These are phyloP conservation scores for Sanghuangporus baumii DNA, from an alignment of 1,284 basidiomycete species.

Conservation along the genomic window DNA sequence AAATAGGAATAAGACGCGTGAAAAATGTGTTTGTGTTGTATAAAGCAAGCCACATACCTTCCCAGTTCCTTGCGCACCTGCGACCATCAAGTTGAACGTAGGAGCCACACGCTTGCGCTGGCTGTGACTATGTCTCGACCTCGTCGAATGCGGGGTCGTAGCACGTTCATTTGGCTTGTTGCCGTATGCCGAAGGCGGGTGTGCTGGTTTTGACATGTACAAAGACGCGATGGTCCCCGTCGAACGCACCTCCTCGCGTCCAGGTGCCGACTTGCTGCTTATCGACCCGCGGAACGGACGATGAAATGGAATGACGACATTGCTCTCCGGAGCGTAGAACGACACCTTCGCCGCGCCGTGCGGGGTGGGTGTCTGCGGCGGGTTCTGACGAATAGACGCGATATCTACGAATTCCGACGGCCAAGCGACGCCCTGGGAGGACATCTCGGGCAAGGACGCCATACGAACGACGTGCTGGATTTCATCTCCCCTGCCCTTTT, in stretches of 20 bases:
- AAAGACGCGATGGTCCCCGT: slow-evolving; percentile 56
- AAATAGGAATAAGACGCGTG: not conserved
- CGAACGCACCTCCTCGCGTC: slow-evolving; percentile 27
- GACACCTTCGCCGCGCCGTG: slow-evolving; percentile 61
- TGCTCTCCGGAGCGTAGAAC: slow-evolving; percentile 40
- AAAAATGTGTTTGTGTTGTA: not conserved
- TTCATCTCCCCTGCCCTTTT: slow-evolving; percentile 33
- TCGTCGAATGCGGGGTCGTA: slow-evolving; percentile 29
- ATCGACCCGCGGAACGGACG: slow-evolving; percentile 65
- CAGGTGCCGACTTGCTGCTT: slow-evolving; percentile 24
- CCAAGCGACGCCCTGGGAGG: slow-evolving; percentile 70
- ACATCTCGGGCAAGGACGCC: slow-evolving; percentile 70
- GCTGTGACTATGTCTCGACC: slow-evolving; percentile 45
- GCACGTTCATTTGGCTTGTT: slow-evolving; percentile 34
- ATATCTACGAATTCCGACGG: slow-evolving; percentile 73
- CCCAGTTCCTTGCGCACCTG: slow-evolving; percentile 71
- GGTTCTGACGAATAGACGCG: slow-evolving; percentile 42
- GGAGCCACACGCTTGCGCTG: slow-evolving; percentile 57
- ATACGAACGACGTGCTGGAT: slow-evolving; percentile 44
- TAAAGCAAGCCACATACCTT: slow-evolving; percentile 33
- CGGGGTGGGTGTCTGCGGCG: slow-evolving; percentile 28
- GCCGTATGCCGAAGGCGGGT: slow-evolving; percentile 55
- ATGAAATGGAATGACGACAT: slow-evolving; percentile 63
- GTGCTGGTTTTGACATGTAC: slow-evolving; percentile 45
- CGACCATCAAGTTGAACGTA: slow-evolving; percentile 82